Conservation (phyloP, 148 eudicot species). For the Rhododendron henanense region DNA sequence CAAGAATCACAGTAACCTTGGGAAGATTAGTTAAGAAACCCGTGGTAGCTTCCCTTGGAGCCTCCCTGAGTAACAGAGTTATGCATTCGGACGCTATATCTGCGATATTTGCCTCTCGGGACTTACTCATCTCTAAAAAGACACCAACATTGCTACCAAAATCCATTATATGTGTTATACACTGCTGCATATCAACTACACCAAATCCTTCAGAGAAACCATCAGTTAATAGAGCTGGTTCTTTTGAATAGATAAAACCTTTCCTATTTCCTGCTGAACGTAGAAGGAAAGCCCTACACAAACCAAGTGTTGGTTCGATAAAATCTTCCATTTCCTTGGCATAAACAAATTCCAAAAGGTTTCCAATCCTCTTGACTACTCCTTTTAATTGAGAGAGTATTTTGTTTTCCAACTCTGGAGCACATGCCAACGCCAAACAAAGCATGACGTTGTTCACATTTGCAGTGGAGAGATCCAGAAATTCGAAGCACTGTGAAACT, state of each 20-base stretch:
- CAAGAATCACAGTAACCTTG: conserved; percentile 50
- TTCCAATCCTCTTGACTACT: conserved; percentile 77
- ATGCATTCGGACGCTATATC: conserved; percentile 87
- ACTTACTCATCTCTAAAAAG: conserved; percentile 52
- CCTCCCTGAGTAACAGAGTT: conserved; percentile 54
- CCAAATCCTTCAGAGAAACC: conserved; percentile 29
- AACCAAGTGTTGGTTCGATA: conserved; percentile 74
- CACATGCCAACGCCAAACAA: conserved; percentile 83
- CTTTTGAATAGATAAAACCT: conserved; percentile 38
- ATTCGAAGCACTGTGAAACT: conserved; percentile 81
- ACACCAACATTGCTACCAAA: conserved; percentile 73
- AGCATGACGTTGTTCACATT: conserved; percentile 83
- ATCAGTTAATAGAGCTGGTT: conserved; percentile 53
- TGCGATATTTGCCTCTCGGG: conserved; percentile 34
- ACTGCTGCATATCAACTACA: conserved; percentile 48
- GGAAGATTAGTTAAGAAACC: conserved; percentile 68
- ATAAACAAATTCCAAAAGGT: conserved; percentile 66
- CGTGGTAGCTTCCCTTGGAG: conserved; percentile 85
- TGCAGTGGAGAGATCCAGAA: conserved; percentile 75
- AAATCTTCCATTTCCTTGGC: conserved; percentile 89
- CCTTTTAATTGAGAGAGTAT: conserved; percentile 65
- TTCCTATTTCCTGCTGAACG: conserved; percentile 44
- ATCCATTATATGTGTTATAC: conserved; percentile 68
- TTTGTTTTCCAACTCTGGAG: conserved; percentile 77
- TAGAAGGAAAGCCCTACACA: conserved; percentile 77